These are phyloP conservation scores for Tephrocybe rancida DNA, from an alignment of 768 basidiomycete species.

Conservation along the genomic window DNA sequence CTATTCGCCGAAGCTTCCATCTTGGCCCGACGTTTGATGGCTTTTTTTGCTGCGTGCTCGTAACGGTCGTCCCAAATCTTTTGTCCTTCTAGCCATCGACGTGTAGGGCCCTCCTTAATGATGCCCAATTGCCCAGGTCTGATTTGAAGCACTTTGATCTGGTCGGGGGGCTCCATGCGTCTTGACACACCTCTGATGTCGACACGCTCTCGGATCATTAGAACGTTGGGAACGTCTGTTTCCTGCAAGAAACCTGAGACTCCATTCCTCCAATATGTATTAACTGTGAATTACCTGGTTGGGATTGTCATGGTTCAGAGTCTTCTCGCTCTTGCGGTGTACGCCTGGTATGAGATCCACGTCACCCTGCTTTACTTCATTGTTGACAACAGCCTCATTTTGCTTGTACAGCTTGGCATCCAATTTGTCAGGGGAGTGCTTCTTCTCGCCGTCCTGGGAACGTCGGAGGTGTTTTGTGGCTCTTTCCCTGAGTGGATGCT, in stretches of 20 bases:
- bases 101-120: slow-evolving; percentile 72
- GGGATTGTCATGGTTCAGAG: background rate
- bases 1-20: slow-evolving; percentile 46
- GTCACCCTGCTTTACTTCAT: slow-evolving; percentile 28
- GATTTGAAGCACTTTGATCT: slow-evolving; percentile 56
- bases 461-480: slow-evolving; percentile 2
- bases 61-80: slow-evolving; percentile 63
- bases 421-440: background rate
- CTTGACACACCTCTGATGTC: slow-evolving; percentile 60
- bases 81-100: slow-evolving; percentile 68
- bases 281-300: no score
- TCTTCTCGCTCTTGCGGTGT: slow-evolving; percentile 5
- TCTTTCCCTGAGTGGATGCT: background rate
- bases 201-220: slow-evolving; percentile 77
- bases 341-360: slow-evolving; percentile 16
- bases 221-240: slow-evolving; percentile 26
- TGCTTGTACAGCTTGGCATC: slow-evolving; percentile 30
- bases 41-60: slow-evolving; percentile 38
- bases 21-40: slow-evolving; percentile 44
- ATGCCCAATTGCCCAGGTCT: slow-evolving; percentile 61
- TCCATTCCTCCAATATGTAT: background rate
- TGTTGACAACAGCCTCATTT: slow-evolving; percentile 27
- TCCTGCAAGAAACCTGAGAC: background rate
- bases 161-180: slow-evolving; percentile 60
- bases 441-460: background rate